Base-by-base conservation (phyloP, 805 yeast species). In the Myxozyma vanderwaltii region DNA sequence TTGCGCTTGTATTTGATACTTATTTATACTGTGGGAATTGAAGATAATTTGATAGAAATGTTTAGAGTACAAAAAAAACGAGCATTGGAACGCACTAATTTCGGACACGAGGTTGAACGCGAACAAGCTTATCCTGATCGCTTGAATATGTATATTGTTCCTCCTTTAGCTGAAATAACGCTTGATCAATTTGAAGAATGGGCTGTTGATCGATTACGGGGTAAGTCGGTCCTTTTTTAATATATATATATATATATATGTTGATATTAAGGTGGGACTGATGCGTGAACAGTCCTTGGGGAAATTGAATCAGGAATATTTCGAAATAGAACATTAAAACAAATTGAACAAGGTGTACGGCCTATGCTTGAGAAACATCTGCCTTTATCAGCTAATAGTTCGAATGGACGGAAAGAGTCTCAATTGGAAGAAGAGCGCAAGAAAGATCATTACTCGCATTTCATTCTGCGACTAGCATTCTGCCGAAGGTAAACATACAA, bases 381-480 rank as follows among this genome's bases (percentile, higher is more conserved):
- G 61, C 96, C 97, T 0, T 74, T 88, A 70, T 76, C 79, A 68
- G 79, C 10, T 4, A 41, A 31, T 10, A 24, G 51, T 10, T 35
- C 31, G 4, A 45, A 15, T 19, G 45, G 39, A 10, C 77, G 76
- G 40, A 63, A 63, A 40, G 50, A 60, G 33, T 51, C 43, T 13
- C 49, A 48, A n/a, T 62, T 59, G 77, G 81, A 55, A 70, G 76
- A 77, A 40, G 95, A 89, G 70, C 82, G 96, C 66, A 81, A 81
- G 64, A 92, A 92, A 71, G 99, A 94, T 74, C 92, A 90, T 69
- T 90, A 89, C 71, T 88, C 96, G 4, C 99, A 94, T 74, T 94
- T 77, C 71, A 91, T 92, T 36, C 75, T 94, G 63, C 79, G 97
- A 56, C 78, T 94, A 40, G 96, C 96, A 47, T 94, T 94, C 71